Evolutionary conservation across 371 early-diverging fungal species (phyloP).

Genomic region (Mucor indicus): DNA sequence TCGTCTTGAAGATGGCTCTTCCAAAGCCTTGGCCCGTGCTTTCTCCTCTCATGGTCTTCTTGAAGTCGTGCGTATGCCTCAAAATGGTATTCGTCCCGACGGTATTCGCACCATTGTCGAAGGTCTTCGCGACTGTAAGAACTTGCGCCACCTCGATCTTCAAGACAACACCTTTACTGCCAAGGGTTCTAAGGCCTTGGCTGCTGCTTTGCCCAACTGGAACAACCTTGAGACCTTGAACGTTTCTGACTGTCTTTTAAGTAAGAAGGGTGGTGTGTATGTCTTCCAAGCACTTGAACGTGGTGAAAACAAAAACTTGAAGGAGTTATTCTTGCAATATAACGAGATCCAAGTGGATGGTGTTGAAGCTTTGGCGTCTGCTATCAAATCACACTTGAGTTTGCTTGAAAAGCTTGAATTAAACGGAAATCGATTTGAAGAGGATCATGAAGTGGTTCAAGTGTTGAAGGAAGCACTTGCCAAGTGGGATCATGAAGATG

Average conservation of each 20-base stretch:
- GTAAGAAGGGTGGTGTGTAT: constrained; percentile 65
- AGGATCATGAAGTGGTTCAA: constrained; percentile 72
- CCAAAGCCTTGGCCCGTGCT: constrained; percentile 73
- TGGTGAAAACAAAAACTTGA: constrained; percentile 55
- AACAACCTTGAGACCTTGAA: constrained; percentile 74
- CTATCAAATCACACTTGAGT: constrained; percentile 60
- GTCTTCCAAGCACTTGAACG: constrained; percentile 65
- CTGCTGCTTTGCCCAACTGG: constrained; percentile 77
- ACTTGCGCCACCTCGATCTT: constrained; percentile 79
- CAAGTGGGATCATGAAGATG: constrained; percentile 69
- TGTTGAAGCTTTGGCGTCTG: constrained; percentile 62
- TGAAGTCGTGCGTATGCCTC: constrained; percentile 87
- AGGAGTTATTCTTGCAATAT: constrained; percentile 76
- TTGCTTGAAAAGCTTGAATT: constrained; percentile 71
- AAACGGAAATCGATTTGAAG: constrained; percentile 90
- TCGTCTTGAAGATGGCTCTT: constrained; percentile 87
- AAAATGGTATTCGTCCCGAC: constrained; percentile 95
- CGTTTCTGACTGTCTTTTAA: constrained; percentile 89
- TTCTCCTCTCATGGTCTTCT: constrained; percentile 78
- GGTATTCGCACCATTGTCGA: constrained; percentile 75
- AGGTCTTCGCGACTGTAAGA: constrained; percentile 69
- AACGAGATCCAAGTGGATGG: constrained; percentile 86
- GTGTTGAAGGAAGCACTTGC: constrained; percentile 72
- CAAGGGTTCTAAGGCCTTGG: constrained; percentile 78
- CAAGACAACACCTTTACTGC: constrained; percentile 97